Evolutionary conservation across 2,329 filamentous ascomycete species (phyloP), one percentile per base, ranked within the genome.

Genomic region (Trichoderma endophyticum): DNA sequence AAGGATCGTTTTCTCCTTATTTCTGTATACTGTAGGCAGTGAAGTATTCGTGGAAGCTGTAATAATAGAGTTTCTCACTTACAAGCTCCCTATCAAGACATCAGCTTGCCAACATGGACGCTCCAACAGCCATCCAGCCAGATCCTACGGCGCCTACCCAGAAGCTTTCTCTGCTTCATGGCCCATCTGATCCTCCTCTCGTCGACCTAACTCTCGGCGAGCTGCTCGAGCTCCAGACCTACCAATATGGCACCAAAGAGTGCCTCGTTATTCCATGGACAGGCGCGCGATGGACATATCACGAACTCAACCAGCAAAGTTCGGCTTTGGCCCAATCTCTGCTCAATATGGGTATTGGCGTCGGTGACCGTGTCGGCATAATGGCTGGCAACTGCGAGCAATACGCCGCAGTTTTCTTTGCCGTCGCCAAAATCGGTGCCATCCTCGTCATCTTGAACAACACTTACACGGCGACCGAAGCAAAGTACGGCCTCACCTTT

Each of bases 331-430:
- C 90, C 6, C 89, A 88, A 65, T 91, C 92, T 12, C 81, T 95
- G 72, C 81, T 93, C 57, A 87, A 88, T 26, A 87, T 90, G 80
- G 91, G 91, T 2, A 88, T 94, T 66, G 84, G 87, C 51, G 87
- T 88, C 34, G 91, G 91, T 43, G 92, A 94, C 79, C 86, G 91
- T 15, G 86, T 94, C 32, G 92, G 89, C 34, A 90, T 95, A 75
- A 93, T 94, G 90, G 91, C 92, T 81, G 77, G 94, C 83, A 82
- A 97, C 88, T 84, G 94, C 85, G 83, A 97, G 87, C 86, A 97
- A 88, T 95, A 95, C 89, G 81, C 92, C 34, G 86, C 91, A 3
- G 86, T 93, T 18, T 93, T 93, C 84, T 93, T 94, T 75, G 91
- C 91, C 4, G 90, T 89, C 12, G 89, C 90, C 54, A 86, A 88